phyloP scores from a whole-genome alignment of 2,329 filamentous ascomycete genomes.

The Monilinia polystroma region DNA sequence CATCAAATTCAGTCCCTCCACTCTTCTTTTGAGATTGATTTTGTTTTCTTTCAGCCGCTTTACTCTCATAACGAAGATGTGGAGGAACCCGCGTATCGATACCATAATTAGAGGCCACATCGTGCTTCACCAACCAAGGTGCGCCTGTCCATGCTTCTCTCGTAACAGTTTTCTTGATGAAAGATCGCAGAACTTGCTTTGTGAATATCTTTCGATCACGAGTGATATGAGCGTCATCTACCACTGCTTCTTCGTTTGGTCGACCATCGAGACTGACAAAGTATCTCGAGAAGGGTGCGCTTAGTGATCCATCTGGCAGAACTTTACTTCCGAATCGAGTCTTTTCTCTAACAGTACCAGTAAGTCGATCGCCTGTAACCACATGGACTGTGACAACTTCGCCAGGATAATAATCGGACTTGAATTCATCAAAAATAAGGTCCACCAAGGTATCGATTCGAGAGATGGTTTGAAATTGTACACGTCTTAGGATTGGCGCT shows the following conservation, averaged over 20 bases:
- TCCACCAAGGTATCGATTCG: constrained; percentile 81
- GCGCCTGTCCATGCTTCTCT: constrained; percentile 94
- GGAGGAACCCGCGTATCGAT: constrained; percentile 85
- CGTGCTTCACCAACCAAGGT: constrained; percentile 89
- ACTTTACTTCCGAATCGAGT: constrained; percentile 67
- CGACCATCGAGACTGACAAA: constrained; percentile 72
- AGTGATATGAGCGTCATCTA: constrained; percentile 77
- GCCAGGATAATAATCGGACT: constrained; percentile 85
- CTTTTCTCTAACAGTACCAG: constrained; percentile 81
- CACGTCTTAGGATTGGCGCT: constrained; percentile 82
- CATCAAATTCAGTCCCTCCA: constrained; percentile 37
- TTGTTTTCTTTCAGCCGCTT: constrained; percentile 74
- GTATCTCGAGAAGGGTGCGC: constrained; percentile 74
- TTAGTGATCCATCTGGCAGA: constrained; percentile 66
- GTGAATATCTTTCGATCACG: constrained; percentile 91
- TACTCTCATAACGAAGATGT: constrained; percentile 78
- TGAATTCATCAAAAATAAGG: constrained; percentile 74
- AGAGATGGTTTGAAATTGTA: constrained; percentile 86
- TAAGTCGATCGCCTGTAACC: constrained; percentile 64
- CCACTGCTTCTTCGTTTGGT: constrained; percentile 69
- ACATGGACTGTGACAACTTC: constrained; percentile 76
- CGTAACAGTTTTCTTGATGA: constrained; percentile 92
- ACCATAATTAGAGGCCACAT: constrained; percentile 78
- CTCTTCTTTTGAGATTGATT: constrained; percentile 60
- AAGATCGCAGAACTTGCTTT: constrained; percentile 88